These are phyloP conservation scores for Coccomyxa sp. DNA, from an alignment of 139 green algal species.

Conservation along the genomic window DNA sequence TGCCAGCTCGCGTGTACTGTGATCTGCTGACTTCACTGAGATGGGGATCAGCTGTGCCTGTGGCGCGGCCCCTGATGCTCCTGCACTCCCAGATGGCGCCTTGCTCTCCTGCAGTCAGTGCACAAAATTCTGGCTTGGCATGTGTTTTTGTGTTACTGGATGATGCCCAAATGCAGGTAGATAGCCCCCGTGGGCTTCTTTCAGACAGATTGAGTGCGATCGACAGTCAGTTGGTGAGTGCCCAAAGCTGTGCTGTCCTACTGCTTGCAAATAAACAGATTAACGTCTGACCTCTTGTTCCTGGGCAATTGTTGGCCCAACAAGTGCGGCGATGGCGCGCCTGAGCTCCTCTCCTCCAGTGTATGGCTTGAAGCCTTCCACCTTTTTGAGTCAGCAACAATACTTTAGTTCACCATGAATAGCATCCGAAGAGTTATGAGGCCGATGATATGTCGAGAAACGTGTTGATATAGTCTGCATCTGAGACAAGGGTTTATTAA, in stretches of 20 bases:
- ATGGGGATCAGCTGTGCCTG: slow-evolving; percentile 1
- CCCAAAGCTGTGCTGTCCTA: too few relatives aligned
- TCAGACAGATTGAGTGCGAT: too few relatives aligned
- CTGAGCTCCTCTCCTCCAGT: slow-evolving; percentile 58
- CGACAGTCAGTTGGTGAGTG: too few relatives aligned
- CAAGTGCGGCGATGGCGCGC: slow-evolving; percentile 41
- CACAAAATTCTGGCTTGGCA: neutral
- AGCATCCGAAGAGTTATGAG: too few relatives aligned
- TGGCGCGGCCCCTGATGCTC: neutral
- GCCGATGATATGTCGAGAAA: too few relatives aligned
- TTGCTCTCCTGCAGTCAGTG: neutral
- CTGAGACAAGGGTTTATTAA: too few relatives aligned
- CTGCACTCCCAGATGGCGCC: neutral
- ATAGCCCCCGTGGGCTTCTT: too few relatives aligned
- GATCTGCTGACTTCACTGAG: slow-evolving; percentile 21
- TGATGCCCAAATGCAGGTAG: too few relatives aligned
- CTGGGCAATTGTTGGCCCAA: slow-evolving; percentile 13
- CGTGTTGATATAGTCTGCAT: too few relatives aligned
- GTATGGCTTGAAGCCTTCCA: slow-evolving; percentile 40
- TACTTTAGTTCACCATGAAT: too few relatives aligned
- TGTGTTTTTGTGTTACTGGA: neutral
- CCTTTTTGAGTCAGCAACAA: slow-evolving; percentile 21
- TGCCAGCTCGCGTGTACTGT: slow-evolving; percentile 40
- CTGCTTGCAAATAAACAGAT: too few relatives aligned
- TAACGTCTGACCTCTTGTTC: too few relatives aligned